Evolutionary conservation across 2,329 filamentous ascomycete genomes (phyloP).

Genomic region (Trichoderma pleuroti): DNA sequence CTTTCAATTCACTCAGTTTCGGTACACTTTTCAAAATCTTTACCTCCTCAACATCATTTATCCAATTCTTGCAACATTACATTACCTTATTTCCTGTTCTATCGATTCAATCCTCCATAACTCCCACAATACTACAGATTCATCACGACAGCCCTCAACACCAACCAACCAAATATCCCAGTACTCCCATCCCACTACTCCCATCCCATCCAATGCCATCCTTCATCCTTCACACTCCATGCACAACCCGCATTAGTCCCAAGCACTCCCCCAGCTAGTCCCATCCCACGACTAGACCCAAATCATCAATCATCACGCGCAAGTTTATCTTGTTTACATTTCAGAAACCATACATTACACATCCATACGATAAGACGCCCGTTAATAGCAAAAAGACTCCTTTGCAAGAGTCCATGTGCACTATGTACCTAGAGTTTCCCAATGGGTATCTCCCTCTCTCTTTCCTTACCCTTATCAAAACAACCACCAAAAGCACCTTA

Average conservation of each 20-base stretch:
- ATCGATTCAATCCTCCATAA: neutral
- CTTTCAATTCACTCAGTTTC: neutral
- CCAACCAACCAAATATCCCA: neutral
- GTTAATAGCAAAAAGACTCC: neutral
- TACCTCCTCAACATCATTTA: neutral
- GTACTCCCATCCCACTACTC: too few relatives aligned
- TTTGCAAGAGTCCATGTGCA: neutral
- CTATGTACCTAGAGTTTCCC: neutral
- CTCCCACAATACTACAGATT: neutral
- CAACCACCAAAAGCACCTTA: neutral
- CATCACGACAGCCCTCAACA: neutral
- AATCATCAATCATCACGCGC: neutral
- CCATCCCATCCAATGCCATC: neutral
- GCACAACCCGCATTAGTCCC: neutral
- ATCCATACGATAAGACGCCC: neutral
- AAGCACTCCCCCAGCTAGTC: neutral
- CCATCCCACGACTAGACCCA: neutral
- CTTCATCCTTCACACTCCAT: neutral
- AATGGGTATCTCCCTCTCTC: neutral
- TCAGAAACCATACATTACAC: neutral
- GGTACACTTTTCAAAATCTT: too few relatives aligned
- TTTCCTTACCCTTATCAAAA: neutral
- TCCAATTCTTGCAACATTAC: neutral
- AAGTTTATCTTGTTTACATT: neutral
- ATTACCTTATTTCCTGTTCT: accelerated